These are phyloP conservation scores for Microdochium trichocladiopsis DNA, from an alignment of 2,329 filamentous ascomycete species.

Conservation along the genomic window DNA sequence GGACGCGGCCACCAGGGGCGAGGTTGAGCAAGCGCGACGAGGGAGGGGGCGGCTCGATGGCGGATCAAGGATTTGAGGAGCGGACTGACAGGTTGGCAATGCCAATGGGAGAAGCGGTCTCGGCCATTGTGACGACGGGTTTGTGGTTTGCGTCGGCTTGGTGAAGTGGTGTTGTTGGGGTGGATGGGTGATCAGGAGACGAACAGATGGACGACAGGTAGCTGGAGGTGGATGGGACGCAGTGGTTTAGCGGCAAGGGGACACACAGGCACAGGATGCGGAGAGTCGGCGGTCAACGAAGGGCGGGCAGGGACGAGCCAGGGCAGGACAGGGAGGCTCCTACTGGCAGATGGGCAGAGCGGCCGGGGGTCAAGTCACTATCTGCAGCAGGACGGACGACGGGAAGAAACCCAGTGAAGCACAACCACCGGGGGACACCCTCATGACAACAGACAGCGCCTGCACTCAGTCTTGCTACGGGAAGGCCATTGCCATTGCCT, in stretches of 20 bases:
- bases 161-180: background rate
- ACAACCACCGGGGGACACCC: no score
- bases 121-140: slow-evolving; percentile 45
- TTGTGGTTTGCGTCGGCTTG: slow-evolving; percentile 17
- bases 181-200: background rate
- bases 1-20: background rate
- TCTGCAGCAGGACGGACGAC: background rate
- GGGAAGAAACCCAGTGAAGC: no score
- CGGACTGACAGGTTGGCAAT: slow-evolving; percentile 55
- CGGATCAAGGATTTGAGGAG: no score
- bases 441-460: no score
- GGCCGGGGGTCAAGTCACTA: background rate
- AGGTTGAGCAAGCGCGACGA: background rate
- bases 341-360: background rate
- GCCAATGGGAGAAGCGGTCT: slow-evolving; percentile 62
- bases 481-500: no score
- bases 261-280: background rate
- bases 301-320: background rate
- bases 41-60: background rate
- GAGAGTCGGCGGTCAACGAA: background rate
- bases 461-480: no score
- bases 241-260: background rate
- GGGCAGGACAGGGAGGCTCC: background rate
- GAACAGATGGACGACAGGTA: slow-evolving; percentile 10
- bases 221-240: slow-evolving; percentile 1